Percentiles rank a stretch among this genome's conserved stretches.
Evolutionary conservation across 1,284 basidiomycete genomes (phyloP).

Genomic region (Cutaneotrichosporon arboriforme): DNA sequence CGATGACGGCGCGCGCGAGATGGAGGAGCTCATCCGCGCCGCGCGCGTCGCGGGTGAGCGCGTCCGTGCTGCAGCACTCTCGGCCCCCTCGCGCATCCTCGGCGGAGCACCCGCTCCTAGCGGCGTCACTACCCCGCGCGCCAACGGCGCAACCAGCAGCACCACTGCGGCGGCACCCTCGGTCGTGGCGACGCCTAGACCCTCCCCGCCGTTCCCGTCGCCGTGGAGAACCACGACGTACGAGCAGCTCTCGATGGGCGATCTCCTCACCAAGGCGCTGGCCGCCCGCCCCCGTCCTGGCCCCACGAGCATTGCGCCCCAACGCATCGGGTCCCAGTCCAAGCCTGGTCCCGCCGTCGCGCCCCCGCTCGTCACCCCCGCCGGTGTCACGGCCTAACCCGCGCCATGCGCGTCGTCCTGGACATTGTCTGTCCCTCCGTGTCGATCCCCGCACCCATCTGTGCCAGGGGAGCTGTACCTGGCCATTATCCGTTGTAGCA

Average conservation of each 20-base stretch:
- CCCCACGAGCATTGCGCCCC: background rate
- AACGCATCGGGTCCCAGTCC: background rate
- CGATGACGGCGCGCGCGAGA: slow-evolving; percentile 68
- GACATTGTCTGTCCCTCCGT: background rate
- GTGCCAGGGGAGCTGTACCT: no score
- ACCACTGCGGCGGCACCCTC: background rate
- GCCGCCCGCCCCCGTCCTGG: slow-evolving; percentile 26
- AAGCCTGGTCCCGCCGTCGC: slow-evolving; percentile 13
- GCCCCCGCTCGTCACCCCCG: slow-evolving; percentile 1
- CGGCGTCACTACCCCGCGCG: background rate
- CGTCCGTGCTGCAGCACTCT: slow-evolving; percentile 6
- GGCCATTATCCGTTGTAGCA: background rate
- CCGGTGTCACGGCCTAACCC: slow-evolving; percentile 8
- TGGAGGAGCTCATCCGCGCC: slow-evolving; percentile 56
- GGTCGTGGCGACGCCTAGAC: background rate
- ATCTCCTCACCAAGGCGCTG: slow-evolving; percentile 36
- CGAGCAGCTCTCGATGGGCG: slow-evolving; percentile 32
- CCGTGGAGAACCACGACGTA: slow-evolving; percentile 27
- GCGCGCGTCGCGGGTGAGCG: slow-evolving; percentile 56
- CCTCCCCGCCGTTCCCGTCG: slow-evolving; percentile 5
- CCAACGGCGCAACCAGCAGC: background rate
- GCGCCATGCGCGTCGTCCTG: background rate
- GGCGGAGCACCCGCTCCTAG: background rate
- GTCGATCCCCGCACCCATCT: no score
- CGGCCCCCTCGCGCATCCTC: background rate